These are phyloP conservation scores for Kodamaea kaohsiungensis DNA, from an alignment of 805 yeast genomes.

Conservation along the genomic window DNA sequence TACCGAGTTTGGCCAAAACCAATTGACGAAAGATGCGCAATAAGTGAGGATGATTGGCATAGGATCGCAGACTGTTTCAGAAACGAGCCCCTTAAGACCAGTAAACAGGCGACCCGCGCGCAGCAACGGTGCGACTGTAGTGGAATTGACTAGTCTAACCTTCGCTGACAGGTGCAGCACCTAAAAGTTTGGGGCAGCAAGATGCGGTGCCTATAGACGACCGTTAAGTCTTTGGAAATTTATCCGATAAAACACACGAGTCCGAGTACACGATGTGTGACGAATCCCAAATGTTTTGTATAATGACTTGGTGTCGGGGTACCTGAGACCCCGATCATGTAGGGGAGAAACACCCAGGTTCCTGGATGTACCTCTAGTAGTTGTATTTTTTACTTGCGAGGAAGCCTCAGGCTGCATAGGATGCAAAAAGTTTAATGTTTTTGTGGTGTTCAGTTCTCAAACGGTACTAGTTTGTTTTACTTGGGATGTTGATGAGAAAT, in stretches of 20 bases:
- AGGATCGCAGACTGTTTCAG: neutral
- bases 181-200: neutral
- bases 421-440: neutral
- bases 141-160: neutral
- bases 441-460: neutral
- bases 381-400: constrained; percentile 1
- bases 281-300: neutral
- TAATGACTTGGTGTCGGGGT: neutral
- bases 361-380: neutral
- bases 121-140: neutral
- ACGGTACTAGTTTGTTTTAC: neutral
- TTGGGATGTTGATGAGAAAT: neutral
- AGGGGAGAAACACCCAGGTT: neutral
- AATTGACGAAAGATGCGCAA: neutral
- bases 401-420: constrained; percentile 1
- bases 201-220: neutral
- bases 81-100: neutral
- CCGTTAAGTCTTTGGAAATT: neutral
- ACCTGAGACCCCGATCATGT: neutral
- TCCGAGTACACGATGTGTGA: neutral
- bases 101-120: neutral
- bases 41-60: neutral
- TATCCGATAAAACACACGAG: neutral
- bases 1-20: neutral
- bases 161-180: neutral